A percentile compares a stretch with the other conserved stretches of the same genome.
These are phyloP conservation scores for Helianthus tuberosus DNA, from an alignment of 129 eudicot genomes.

Conservation along the genomic window DNA sequence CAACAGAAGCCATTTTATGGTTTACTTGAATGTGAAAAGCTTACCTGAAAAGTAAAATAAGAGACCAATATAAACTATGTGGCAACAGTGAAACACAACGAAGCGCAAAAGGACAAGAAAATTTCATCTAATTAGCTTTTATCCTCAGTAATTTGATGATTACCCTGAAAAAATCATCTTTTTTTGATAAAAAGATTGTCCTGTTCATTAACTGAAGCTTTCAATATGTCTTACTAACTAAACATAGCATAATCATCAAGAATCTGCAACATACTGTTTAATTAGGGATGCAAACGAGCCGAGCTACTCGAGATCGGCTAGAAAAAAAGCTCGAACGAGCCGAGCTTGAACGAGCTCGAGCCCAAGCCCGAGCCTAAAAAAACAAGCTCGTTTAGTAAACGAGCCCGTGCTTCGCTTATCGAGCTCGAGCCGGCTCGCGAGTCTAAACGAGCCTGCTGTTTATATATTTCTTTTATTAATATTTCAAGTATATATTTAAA, in stretches of 20 bases:
- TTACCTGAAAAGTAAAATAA: slow-evolving; percentile 21
- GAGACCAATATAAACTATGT: neutral
- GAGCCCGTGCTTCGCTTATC: too few relatives aligned
- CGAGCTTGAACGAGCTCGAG: too few relatives aligned
- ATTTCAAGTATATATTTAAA: too few relatives aligned
- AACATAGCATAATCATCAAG: slow-evolving; percentile 1
- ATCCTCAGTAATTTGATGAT: neutral
- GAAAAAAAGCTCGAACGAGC: too few relatives aligned
- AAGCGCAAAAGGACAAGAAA: neutral
- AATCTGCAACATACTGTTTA: slow-evolving; percentile 8
- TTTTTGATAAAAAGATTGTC: neutral
- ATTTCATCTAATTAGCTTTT: neutral
- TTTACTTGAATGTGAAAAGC: slow-evolving; percentile 17
- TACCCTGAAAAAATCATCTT: neutral
- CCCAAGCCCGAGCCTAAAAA: too few relatives aligned
- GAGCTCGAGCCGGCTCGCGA: too few relatives aligned
- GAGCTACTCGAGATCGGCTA: too few relatives aligned
- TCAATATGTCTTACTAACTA: neutral
- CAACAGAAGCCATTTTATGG: slow-evolving; percentile 51
- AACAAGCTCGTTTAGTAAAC: too few relatives aligned
- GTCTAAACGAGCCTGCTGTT: too few relatives aligned
- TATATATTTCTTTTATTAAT: too few relatives aligned
- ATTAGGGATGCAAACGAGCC: neutral
- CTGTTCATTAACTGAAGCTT: neutral
- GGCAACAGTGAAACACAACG: neutral